Evolutionary conservation across 306 rosid species (phyloP), one percentile per base, ranked within the genome.

Genomic region (Psophocarpus tetragonolobus): DNA sequence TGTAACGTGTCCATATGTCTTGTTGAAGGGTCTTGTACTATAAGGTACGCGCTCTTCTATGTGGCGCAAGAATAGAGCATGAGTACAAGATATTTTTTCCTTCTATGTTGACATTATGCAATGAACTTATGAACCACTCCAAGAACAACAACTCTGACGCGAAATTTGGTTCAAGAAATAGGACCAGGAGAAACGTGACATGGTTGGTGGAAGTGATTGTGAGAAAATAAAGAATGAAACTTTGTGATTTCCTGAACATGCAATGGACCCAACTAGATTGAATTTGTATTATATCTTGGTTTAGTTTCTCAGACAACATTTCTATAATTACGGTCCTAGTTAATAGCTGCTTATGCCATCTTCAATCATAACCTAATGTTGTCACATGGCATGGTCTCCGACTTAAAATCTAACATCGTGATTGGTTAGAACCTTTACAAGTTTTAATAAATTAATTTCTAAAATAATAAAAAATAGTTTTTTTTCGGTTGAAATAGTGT

Each of bases 1-100:
- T 60, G 67, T 27, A 30, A 63, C 63, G 67, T 60, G 67, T 60
- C 23, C 51, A 75, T 32, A 29, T 45, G 48, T 27, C 58, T 12
- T 58, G 14, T 13, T 58, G 13, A 29, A 58, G 12, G 42, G 47
- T 26, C 61, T 75, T 75, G 38, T 29, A 27, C 60, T 39, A 6
- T 18, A 20, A 58, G 70, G 71, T 44, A 41, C 71, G 8, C 29
- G 4, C 4, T 27, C 57, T 27, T n/a, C 67, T 26, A 17, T 27
- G 79, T 58, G 60, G 44, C 79, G 1, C 58, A n/a, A 6, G 20
- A 15, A 6, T 17, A 41, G 9, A 1, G 21, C 24, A 29, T 0
- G 21, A 57, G 44, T n/a, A 6, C 24, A 29, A 18, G 71, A 75
- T 42, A 74, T 61, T 44, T 14, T 60, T 60, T 4, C 2, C 44